Conservation (phyloP, 345 rosid genomes). For the Heritiera fomes region DNA sequence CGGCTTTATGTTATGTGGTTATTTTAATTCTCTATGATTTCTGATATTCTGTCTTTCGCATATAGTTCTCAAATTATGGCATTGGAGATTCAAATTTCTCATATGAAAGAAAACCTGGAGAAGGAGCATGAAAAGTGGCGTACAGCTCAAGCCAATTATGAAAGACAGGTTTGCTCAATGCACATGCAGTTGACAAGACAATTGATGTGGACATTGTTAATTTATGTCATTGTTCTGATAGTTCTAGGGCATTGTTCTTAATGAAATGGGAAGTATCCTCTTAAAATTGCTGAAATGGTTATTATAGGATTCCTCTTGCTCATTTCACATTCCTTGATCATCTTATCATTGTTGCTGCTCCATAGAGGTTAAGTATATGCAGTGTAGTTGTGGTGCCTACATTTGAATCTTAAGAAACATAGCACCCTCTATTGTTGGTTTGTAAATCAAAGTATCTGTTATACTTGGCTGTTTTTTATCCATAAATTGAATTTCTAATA, state of each 20-base stretch:
- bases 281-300: background rate
- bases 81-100: conserved; percentile 65
- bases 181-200: background rate
- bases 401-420: background rate
- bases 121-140: conserved; percentile 77
- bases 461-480: background rate
- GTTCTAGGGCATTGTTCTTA: background rate
- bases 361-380: background rate
- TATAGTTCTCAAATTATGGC: conserved; percentile 69
- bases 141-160: conserved; percentile 82
- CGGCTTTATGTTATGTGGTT: conserved; percentile 12
- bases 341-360: background rate
- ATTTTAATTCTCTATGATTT: conserved; percentile 12
- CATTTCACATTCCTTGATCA: background rate
- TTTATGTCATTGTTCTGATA: background rate
- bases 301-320: background rate
- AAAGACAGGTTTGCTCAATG: conserved; percentile 72
- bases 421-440: background rate
- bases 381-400: background rate
- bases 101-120: conserved; percentile 68
- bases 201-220: conserved; percentile 6
- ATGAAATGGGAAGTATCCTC: background rate
- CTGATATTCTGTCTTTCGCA: conserved; percentile 26
- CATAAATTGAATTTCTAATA: background rate
- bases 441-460: background rate